Evolutionary conservation across 371 early-diverging fungal species (phyloP).

Genomic region (Choanephora cucurbitarum): DNA sequence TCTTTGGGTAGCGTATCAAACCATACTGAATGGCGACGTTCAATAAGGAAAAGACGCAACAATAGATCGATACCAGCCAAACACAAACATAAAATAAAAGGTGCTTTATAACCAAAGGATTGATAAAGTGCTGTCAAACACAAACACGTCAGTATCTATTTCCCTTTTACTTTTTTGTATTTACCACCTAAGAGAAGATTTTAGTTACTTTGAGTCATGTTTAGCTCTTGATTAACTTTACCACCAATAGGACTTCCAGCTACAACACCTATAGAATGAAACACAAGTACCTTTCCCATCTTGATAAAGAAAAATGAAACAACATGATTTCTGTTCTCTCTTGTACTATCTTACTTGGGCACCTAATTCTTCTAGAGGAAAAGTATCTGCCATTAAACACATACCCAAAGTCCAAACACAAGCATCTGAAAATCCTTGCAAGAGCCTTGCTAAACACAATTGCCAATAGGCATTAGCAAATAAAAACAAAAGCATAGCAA

Average conservation of each 20-base stretch:
- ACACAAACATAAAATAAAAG: conserved; percentile 64
- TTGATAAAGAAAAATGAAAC: conserved; percentile 1
- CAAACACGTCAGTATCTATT: no score
- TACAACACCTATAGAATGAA: conserved; percentile 58
- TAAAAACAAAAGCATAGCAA: conserved; percentile 57
- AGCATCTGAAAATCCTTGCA: conserved; percentile 61
- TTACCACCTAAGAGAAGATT: no score
- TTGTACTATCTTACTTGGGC: conserved; percentile 20
- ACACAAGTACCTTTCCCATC: conserved; percentile 58
- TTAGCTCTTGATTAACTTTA: conserved; percentile 3
- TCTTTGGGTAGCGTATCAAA: no score
- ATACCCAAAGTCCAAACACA: conserved; percentile 58
- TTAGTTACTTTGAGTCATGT: no score
- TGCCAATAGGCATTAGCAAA: conserved; percentile 48
- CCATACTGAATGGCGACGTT: conserved; percentile 27
- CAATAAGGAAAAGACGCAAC: conserved; percentile 42
- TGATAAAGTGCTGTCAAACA: conserved; percentile 46
- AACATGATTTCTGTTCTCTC: neutral
- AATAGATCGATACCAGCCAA: conserved; percentile 52
- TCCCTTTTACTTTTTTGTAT: no score
- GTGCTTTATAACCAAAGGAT: conserved; percentile 57
- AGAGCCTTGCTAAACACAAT: conserved; percentile 55
- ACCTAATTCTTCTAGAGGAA: conserved; percentile 53
- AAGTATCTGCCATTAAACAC: conserved; percentile 56
- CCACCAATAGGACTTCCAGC: conserved; percentile 59